Conservation (phyloP, 352 stramenopile species). For the Discostella stelligera region DNA sequence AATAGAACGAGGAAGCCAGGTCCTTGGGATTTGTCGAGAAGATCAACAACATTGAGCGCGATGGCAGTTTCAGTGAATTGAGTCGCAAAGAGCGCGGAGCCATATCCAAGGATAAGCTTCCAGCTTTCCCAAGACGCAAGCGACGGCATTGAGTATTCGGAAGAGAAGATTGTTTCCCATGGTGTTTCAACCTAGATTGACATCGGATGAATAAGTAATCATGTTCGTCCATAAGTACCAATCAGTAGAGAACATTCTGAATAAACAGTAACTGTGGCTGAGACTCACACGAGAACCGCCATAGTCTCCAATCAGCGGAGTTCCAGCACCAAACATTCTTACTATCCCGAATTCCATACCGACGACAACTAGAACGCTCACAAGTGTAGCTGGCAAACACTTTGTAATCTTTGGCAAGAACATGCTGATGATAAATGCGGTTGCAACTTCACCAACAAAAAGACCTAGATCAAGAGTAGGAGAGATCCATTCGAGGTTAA, state of each 20-base stretch:
- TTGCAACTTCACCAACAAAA: conserved; percentile 18
- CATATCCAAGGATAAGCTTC: conserved; percentile 74
- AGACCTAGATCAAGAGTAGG: conserved; percentile 15
- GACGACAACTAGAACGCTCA: conserved; percentile 63
- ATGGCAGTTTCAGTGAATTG: conserved; percentile 85
- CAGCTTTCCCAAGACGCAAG: conserved; percentile 48
- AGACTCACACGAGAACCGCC: conserved; percentile 31
- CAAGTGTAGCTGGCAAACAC: conserved; percentile 59
- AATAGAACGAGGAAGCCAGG: conserved; percentile 34
- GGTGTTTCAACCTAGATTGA: conserved; percentile 23
- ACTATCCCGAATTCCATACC: conserved; percentile 86
- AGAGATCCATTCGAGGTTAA: conserved; percentile 36
- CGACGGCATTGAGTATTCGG: conserved; percentile 45
- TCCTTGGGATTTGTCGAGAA: conserved; percentile 26
- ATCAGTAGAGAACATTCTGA: conserved; percentile 4
- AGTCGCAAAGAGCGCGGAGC: conserved; percentile 85
- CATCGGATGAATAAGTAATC: not conserved
- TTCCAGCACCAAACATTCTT: conserved; percentile 42
- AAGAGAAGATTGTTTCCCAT: conserved; percentile 32
- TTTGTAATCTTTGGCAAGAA: conserved; percentile 50
- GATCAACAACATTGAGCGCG: conserved; percentile 49
- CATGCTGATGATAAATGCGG: conserved; percentile 35
- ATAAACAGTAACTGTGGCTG: not conserved
- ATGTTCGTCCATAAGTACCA: not conserved
- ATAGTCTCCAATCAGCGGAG: conserved; percentile 53